Base-by-base conservation (phyloP, 2,329 filamentous ascomycete genomes). In the Aureobasidium sp. region DNA sequence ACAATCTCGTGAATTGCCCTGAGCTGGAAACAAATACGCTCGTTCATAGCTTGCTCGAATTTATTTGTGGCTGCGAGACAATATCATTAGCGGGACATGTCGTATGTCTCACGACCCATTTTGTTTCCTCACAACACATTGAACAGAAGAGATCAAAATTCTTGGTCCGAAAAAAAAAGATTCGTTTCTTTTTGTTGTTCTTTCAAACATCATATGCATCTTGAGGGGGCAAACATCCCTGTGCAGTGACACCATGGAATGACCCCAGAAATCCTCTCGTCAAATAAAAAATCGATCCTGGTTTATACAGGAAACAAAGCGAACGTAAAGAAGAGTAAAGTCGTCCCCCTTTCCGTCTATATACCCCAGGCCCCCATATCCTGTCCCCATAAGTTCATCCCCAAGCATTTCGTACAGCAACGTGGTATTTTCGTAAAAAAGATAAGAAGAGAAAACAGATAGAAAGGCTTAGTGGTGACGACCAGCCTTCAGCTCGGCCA, bases 401-500 rank as follows among this genome's bases (percentile, higher is more conserved):
- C 29, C 47, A 33, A 39, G 7, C 24, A 19, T 7, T 19, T 54
- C 50, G 40, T 54, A 42, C 35, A 54, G 31, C 35, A n/a, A 54
- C 35, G 17, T 39, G 19, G 14, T 12, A 9, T 53, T 39, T 40
- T 54, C 37, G 37, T 54, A 7, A 24, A 7, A 40, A 52, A 35
- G 17, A 12, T 33, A 1, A 33, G 35, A 39, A 39, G 35, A 39
- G 15, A 27, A 27, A 40, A 31, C 27, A 35, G 48, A 22, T 15
- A 22, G 22, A n/a, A 49, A 52, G 31, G 8, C 22, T 54, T 57
- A 45, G 29, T 57, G 53, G 24, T 60, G 57, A 35, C 45, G 57
- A 42, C 57, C 44, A 33, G 57, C 57, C 57, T 60, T 60, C 33
- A 60, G 17, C 33, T 49, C 57, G 7, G 44, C 33, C 7, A 60